Base-by-base conservation (phyloP, 192 early-diverging fungal species). In the Coemansia sp. region DNA sequence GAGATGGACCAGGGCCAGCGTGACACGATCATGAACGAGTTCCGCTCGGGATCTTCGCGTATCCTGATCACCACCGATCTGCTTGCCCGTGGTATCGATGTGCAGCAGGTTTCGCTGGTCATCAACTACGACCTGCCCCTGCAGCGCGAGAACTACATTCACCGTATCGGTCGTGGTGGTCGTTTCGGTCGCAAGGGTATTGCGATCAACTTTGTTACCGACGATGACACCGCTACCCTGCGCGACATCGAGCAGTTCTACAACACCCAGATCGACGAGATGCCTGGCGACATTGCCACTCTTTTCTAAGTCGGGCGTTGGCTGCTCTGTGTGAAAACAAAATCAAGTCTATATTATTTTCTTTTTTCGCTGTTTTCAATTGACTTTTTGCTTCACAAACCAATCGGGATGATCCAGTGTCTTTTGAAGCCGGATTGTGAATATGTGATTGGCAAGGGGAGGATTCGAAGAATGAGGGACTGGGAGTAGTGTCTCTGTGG, bases 131-230 rank as follows among this genome's bases (percentile, higher is more conserved):
- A 99, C 78, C 86, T 99, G 57, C 95, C 97, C 64, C 82, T 89
- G 78, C 95, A 94, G 85, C 86, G 87, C 67, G 97, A 98, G 84
- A 98, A 98, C 91, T 99, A 99, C 87, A 96, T 99, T 67, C 97
- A 99, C 83, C 89, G 95, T 79, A 99, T 99, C 81, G 97, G 97
- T 88, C 91, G 97, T 86, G 91, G 92, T 89, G 95, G 97, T 86
- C 95, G 97, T 89, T 99, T 98, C 87, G 97, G 97, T 79, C 91
- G 97, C 79, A 99, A 98, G 88, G 97, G 97, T 88, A 95, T 99
- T 69, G 93, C 95, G 62, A 96, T 98, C 86, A 98, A 98, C 88
- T 98, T 99, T 85, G 94, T 99, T 65, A 89, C 92, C 55, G 87
- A 86, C 73, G 95, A 99, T n/a, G 97, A 99, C 81, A 87, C 91